phyloP scores from a whole-genome alignment of 2,329 filamentous ascomycete species.

The Ceratocystis diversiconidia region DNA sequence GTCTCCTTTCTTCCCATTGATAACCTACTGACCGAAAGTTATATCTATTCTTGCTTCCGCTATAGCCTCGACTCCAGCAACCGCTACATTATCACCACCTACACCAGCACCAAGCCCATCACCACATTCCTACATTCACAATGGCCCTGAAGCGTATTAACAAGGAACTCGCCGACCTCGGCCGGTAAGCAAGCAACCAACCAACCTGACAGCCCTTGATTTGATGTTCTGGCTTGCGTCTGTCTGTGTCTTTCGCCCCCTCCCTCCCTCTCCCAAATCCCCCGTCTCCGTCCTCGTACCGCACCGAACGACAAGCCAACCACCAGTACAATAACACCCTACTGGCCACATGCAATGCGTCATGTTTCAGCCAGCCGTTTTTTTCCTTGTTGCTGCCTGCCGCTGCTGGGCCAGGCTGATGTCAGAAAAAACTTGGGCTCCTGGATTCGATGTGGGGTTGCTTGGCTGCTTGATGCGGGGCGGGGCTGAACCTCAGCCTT shows the following conservation, averaged over 20 bases:
- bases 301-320: neutral
- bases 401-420: neutral
- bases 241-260: neutral
- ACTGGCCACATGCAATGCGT: too few species aligned
- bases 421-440: neutral
- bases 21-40: neutral
- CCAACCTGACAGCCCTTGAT: constrained; percentile 20
- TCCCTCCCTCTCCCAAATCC: neutral
- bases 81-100: neutral
- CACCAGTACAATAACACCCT: neutral
- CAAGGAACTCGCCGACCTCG: constrained; percentile 83
- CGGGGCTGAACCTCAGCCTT: neutral
- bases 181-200: constrained; percentile 51
- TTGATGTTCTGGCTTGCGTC: neutral
- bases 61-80: neutral
- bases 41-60: neutral
- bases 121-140: constrained; percentile 21
- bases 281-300: neutral
- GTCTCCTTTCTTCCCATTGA: neutral
- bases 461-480: neutral
- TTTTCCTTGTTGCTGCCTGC: neutral
- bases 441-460: neutral
- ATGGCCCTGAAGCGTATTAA: constrained; percentile 93
- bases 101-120: neutral
- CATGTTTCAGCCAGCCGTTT: too few species aligned